Conservation (phyloP, 192 early-diverging fungal species). For the Endogone sp. region DNA sequence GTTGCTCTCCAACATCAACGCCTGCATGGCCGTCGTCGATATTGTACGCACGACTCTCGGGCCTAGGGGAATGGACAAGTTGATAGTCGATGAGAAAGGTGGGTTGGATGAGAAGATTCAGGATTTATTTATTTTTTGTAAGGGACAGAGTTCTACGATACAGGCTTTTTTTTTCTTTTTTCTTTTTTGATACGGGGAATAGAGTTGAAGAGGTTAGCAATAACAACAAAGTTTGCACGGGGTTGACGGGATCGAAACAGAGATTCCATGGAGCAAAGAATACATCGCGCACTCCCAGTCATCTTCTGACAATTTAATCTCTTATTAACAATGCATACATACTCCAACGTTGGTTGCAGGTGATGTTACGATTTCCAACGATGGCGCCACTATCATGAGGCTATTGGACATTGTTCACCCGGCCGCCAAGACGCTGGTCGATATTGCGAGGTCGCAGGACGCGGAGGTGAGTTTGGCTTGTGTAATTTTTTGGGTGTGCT, state of each 20-base stretch:
- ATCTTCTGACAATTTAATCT: too few species aligned
- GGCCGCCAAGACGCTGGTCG: conserved; percentile 96
- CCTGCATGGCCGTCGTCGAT: conserved; percentile 92
- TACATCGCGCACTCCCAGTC: conserved; percentile 1
- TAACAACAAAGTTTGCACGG: background rate
- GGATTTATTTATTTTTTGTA: background rate
- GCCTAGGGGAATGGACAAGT: conserved; percentile 99
- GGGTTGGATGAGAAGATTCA: conserved; percentile 5
- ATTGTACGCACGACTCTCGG: conserved; percentile 95
- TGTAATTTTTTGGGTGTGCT: conserved; percentile 4
- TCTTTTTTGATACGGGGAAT: too few species aligned
- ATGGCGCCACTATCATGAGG: conserved; percentile 98
- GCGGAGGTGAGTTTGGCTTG: conserved; percentile 75
- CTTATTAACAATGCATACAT: background rate
- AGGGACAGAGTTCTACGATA: background rate
- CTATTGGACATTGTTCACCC: conserved; percentile 98
- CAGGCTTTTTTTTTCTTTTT: too few species aligned
- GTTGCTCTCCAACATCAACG: conserved; percentile 96
- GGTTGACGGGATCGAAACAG: too few species aligned
- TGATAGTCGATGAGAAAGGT: conserved; percentile 93
- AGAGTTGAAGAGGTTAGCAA: background rate
- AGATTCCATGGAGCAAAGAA: background rate
- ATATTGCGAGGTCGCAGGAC: conserved; percentile 97
- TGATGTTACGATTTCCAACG: conserved; percentile 95
- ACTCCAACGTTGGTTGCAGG: too few species aligned